These are phyloP conservation scores for Blastobotrys attinorum DNA, from an alignment of 805 yeast genomes.

Conservation along the genomic window DNA sequence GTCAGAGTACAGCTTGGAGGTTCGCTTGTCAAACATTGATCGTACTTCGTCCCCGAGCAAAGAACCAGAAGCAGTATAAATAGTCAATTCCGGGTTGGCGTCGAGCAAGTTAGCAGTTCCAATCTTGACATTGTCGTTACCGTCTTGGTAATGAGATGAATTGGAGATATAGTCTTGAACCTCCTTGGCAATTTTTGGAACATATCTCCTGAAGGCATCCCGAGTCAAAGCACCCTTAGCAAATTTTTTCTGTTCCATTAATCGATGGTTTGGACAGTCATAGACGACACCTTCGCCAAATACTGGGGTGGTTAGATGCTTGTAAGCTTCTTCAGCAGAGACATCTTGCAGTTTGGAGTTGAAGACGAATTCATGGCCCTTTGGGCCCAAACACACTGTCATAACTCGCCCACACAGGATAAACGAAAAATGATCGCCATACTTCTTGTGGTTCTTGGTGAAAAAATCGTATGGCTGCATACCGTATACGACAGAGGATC, in stretches of 20 bases:
- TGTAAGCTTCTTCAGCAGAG: constrained; percentile 93
- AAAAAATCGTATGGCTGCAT: constrained; percentile 91
- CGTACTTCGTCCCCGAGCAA: constrained; percentile 90
- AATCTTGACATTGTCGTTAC: constrained; percentile 27
- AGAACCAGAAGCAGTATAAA: constrained; percentile 91
- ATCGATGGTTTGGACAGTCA: constrained; percentile 87
- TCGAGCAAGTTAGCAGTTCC: constrained; percentile 47
- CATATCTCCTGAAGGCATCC: constrained; percentile 76
- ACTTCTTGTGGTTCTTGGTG: constrained; percentile 62
- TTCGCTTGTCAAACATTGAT: constrained; percentile 66
- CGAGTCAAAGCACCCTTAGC: constrained; percentile 83
- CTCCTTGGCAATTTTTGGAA: constrained; percentile 82
- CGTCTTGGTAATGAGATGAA: constrained; percentile 39
- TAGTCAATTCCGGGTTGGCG: constrained; percentile 90
- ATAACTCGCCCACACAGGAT: constrained; percentile 80
- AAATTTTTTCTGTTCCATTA: constrained; percentile 98
- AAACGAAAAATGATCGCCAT: constrained; percentile 92
- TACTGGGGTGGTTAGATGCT: constrained; percentile 97
- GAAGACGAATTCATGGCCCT: constrained; percentile 93
- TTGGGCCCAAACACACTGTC: constrained; percentile 96
- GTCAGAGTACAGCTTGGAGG: constrained; percentile 81
- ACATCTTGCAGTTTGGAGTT: constrained; percentile 86
- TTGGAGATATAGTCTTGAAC: constrained; percentile 53
- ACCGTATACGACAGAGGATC: constrained; percentile 84
- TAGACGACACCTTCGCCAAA: constrained; percentile 97